Conservation (phyloP, 2,329 filamentous ascomycete genomes). For the Didymella arachidicola region DNA sequence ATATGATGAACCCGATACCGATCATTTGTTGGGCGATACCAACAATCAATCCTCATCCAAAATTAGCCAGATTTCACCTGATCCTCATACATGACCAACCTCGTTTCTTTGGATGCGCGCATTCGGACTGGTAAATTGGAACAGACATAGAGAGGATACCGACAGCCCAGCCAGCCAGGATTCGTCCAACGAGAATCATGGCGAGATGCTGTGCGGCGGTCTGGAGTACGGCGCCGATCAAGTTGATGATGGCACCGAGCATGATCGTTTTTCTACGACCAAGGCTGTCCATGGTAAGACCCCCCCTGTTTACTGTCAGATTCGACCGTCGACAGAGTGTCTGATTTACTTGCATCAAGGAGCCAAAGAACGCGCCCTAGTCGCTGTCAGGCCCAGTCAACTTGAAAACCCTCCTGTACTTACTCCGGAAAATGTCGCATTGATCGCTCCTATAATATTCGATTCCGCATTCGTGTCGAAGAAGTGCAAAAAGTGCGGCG, state of each 20-base stretch:
- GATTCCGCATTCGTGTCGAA: constrained; percentile 62
- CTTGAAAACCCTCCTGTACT: not conserved
- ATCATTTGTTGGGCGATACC: constrained; percentile 66
- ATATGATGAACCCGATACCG: constrained; percentile 65
- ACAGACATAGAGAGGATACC: constrained; percentile 67
- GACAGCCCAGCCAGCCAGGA: constrained; percentile 66
- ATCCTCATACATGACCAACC: constrained; percentile 42
- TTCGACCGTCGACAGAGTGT: not conserved
- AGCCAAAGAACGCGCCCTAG: constrained; percentile 62
- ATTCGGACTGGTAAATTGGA: constrained; percentile 70
- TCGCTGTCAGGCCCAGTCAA: not conserved
- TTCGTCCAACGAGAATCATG: constrained; percentile 66
- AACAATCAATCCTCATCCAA: constrained; percentile 57
- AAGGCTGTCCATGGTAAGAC: constrained; percentile 67
- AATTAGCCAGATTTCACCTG: not conserved
- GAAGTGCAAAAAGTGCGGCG: constrained; percentile 63
- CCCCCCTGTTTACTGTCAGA: constrained; percentile 48
- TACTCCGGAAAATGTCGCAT: constrained; percentile 66
- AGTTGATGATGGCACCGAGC: constrained; percentile 65
- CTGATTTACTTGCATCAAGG: constrained; percentile 52
- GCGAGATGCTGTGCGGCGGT: constrained; percentile 62
- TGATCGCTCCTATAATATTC: constrained; percentile 67
- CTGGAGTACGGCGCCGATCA: constrained; percentile 67
- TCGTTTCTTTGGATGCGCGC: constrained; percentile 65
- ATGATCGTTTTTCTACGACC: constrained; percentile 68